Conservation (phyloP, 1,284 basidiomycete genomes). For the Moesziomyces sp. region DNA sequence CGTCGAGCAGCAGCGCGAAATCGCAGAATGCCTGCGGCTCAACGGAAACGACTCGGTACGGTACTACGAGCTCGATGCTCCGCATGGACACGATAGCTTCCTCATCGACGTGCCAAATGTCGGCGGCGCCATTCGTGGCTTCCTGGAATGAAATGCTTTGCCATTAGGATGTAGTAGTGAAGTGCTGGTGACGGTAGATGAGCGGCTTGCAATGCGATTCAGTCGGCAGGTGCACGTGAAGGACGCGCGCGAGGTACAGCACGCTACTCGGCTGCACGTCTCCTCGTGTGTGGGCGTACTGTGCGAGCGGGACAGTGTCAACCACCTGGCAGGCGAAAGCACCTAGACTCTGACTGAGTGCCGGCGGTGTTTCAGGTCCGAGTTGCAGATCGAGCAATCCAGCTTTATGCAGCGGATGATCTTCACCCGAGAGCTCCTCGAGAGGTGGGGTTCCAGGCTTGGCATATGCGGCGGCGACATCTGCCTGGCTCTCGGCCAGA, state of each 20-base stretch:
- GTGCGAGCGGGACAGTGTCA: constrained; percentile 13
- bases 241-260: constrained; percentile 33
- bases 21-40: constrained; percentile 90
- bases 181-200: constrained; percentile 30
- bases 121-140: constrained; percentile 81
- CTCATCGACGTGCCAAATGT: constrained; percentile 83
- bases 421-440: not conserved
- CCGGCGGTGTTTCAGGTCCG: constrained; percentile 1
- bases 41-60: constrained; percentile 81
- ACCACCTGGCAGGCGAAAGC: constrained; percentile 30
- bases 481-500: constrained; percentile 4
- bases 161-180: constrained; percentile 4
- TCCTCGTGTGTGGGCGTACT: not conserved
- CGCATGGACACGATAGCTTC: constrained; percentile 96
- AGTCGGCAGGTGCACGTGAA: constrained; percentile 8
- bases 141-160: constrained; percentile 69
- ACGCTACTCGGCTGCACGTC: constrained; percentile 1
- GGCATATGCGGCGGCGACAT: constrained; percentile 24
- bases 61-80: constrained; percentile 97
- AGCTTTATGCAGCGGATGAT: constrained; percentile 23
- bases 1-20: constrained; percentile 94
- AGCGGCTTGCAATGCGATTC: constrained; percentile 6
- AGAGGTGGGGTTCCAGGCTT: constrained; percentile 24
- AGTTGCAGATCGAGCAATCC: constrained; percentile 3
- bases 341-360: constrained; percentile 10